Base-by-base conservation (phyloP, 2,329 filamentous ascomycete genomes). In the Verticillium tricorpus region DNA sequence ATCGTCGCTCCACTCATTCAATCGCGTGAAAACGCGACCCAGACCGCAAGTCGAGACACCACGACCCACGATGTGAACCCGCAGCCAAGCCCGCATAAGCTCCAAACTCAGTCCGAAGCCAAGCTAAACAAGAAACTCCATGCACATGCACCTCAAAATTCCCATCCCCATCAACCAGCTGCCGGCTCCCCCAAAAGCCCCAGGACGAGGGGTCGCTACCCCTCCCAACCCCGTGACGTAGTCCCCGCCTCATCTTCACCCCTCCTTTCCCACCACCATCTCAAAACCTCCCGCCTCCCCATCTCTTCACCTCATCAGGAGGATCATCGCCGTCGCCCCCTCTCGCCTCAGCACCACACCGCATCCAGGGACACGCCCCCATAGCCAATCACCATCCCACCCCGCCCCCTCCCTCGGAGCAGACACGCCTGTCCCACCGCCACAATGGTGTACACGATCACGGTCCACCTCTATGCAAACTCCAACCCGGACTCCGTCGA, bases 391-490 rank as follows among this genome's bases (percentile, higher is more conserved):
- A 40, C 37, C 17, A 40, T 15, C 37, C 7, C 37, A 40, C 5
- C 14, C 14, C 6, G 17, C 14, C 37, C 37, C 35, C 35, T 37
- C 35, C 28, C 28, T 28, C 39, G 39, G 39, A 45, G 39, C 39
- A 45, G 39, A 50, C 19, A 9, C n/a, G n/a, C 45, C 45, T n/a
- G 28, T 28, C 45, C 25, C 40, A 57, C 40, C 52, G 32, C 63
- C 66, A 82, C 70, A 55, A 88, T 88, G 85, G 86, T 88, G 67
- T 89, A 89, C 77, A 89, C 86, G 64, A 85, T 89, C 67, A 85
- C 87, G 67, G 86, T 89, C 57, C 86, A 89, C 74, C 81, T 92
- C 65, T 85, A 88, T 77, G 87, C 89, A 66, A 91, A 91, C 71
- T 80, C 86, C 62, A 83, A 89, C 69, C 75, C 81, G 14, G 84